Evolutionary conservation across 352 stramenopile genomes (phyloP).

Genomic region (Phytophthora foliorum): DNA sequence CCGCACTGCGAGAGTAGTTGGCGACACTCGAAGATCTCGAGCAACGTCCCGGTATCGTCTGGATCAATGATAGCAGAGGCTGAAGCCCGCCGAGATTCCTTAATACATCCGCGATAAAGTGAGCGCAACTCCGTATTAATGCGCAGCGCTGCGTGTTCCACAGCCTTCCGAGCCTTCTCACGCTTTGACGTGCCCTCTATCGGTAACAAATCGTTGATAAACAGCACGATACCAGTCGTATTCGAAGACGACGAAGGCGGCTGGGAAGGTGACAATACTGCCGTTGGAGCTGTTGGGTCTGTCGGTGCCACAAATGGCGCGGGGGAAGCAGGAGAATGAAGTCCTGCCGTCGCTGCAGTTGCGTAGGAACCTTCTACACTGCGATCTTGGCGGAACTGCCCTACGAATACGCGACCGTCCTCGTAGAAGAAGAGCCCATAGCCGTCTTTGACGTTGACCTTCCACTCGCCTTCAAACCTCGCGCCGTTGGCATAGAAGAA

Average conservation of each 20-base stretch:
- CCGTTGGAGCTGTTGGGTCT: constrained; percentile 4
- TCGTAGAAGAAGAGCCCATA: constrained; percentile 79
- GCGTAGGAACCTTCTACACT: constrained; percentile 42
- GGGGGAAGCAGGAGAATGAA: not conserved
- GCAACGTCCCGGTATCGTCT: constrained; percentile 40
- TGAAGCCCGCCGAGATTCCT: constrained; percentile 29
- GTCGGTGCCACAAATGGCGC: not conserved
- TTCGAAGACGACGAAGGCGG: constrained; percentile 15
- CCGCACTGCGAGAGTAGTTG: constrained; percentile 57
- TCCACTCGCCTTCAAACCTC: constrained; percentile 87
- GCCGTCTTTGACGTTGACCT: constrained; percentile 82
- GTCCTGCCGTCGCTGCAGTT: constrained; percentile 23
- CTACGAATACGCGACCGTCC: constrained; percentile 68
- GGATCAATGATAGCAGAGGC: constrained; percentile 8
- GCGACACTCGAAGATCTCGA: constrained; percentile 64
- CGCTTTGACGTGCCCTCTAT: constrained; percentile 24
- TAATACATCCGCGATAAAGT: constrained; percentile 66
- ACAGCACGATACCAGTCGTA: constrained; percentile 52
- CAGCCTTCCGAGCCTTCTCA: constrained; percentile 57
- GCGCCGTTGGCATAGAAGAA: constrained; percentile 92
- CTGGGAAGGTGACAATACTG: constrained; percentile 15
- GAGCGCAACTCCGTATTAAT: constrained; percentile 72
- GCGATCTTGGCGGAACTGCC: constrained; percentile 57
- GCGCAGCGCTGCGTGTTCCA: constrained; percentile 62
- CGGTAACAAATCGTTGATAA: constrained; percentile 60